Conservation (phyloP, 176 grass and related monocot genomes). For the Aegilops bicornis region DNA sequence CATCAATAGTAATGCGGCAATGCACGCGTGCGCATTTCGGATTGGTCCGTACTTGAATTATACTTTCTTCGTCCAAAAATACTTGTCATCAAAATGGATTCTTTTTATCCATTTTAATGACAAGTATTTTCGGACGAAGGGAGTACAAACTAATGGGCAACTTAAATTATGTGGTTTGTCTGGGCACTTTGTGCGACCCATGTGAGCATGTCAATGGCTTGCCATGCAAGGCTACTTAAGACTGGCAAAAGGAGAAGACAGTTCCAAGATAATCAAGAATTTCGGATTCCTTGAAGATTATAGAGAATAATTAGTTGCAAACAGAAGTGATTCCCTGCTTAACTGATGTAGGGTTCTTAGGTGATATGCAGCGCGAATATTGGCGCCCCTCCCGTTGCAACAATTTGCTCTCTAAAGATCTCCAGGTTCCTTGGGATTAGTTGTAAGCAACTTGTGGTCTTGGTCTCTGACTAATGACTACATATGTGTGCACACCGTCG, state of each 20-base stretch:
- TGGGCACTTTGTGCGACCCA: neutral
- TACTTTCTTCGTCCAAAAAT: no score
- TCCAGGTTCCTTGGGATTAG: slow-evolving; percentile 14
- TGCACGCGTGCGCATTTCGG: no score
- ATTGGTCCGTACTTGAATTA: no score
- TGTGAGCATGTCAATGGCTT: neutral
- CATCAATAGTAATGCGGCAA: no score
- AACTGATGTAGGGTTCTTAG: slow-evolving; percentile 21
- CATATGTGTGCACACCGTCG: neutral
- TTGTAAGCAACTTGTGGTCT: neutral
- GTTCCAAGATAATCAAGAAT: neutral
- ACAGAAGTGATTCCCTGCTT: slow-evolving; percentile 6
- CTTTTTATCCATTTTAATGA: no score
- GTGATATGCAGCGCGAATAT: neutral
- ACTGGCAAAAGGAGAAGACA: neutral
- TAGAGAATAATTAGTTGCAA: neutral
- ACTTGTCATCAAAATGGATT: no score
- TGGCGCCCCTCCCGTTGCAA: neutral
- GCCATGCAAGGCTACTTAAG: neutral
- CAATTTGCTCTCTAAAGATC: no score
- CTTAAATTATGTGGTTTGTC: no score
- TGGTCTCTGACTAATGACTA: neutral
- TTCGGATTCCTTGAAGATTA: neutral
- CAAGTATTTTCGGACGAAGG: no score
- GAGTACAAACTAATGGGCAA: no score